These are phyloP conservation scores for Pseudodiploospora longispora DNA, from an alignment of 2,329 filamentous ascomycete genomes.

Conservation along the genomic window DNA sequence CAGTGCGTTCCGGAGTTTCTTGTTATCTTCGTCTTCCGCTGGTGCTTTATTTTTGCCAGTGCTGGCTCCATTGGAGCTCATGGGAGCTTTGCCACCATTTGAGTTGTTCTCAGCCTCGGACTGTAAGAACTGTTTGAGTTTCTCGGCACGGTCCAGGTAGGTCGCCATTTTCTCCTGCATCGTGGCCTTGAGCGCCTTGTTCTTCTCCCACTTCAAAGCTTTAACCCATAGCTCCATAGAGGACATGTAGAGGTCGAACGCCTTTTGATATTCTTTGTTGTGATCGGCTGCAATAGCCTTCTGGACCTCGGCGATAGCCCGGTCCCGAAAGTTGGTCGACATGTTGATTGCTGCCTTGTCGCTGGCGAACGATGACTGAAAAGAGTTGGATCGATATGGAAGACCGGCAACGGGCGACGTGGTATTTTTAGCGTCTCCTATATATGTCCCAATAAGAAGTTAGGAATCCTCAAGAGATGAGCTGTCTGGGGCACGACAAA, in stretches of 20 bases:
- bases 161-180: conserved; percentile 91
- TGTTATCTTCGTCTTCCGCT: conserved; percentile 79
- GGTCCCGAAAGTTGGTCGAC: conserved; percentile 95
- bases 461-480: background rate
- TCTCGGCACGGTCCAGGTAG: conserved; percentile 98
- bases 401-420: conserved; percentile 3
- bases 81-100: conserved; percentile 47
- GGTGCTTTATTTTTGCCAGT: conserved; percentile 56
- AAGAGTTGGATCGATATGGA: background rate
- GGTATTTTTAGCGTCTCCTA: background rate
- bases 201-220: conserved; percentile 99
- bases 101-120: conserved; percentile 66
- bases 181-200: conserved; percentile 92
- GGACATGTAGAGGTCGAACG: conserved; percentile 92
- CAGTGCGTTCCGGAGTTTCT: conserved; percentile 88
- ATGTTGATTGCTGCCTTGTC: conserved; percentile 41
- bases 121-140: conserved; percentile 87
- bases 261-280: conserved; percentile 91
- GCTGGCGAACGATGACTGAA: background rate
- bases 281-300: conserved; percentile 97
- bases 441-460: background rate
- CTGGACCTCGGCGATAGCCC: conserved; percentile 93
- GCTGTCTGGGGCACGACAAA: background rate
- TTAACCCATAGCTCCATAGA: conserved; percentile 98
- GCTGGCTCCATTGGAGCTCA: conserved; percentile 64